Evolutionary conservation across 2,329 filamentous ascomycete species (phyloP).

Genomic region (Colletotrichum nymphaeae): DNA sequence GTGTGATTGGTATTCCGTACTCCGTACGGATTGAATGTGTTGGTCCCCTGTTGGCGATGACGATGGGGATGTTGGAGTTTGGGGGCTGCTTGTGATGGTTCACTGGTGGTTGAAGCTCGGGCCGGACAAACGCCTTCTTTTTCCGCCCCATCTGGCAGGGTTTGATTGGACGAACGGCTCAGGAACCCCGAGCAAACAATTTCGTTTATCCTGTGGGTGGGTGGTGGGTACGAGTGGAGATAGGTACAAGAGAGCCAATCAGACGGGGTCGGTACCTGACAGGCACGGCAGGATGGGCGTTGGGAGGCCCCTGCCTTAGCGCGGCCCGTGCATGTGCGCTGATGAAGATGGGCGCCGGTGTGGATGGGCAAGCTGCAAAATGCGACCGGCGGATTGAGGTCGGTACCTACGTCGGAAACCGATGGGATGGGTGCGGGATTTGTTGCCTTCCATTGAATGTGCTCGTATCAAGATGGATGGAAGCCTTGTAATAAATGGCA

Average conservation of each 20-base stretch:
- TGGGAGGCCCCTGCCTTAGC: slow-evolving; percentile 24
- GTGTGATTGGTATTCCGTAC: not conserved
- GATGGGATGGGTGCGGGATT: slow-evolving; percentile 13
- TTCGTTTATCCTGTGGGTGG: slow-evolving; percentile 25
- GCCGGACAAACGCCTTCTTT: slow-evolving; percentile 9
- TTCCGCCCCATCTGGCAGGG: not conserved
- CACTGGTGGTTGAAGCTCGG: slow-evolving; percentile 8
- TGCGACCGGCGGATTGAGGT: not conserved
- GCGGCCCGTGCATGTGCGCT: slow-evolving; percentile 17
- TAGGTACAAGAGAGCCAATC: not conserved
- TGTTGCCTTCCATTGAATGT: not conserved
- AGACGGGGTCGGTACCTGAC: slow-evolving; percentile 25
- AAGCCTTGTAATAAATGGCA: too few species aligned
- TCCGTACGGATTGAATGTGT: not conserved
- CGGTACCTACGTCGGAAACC: not conserved
- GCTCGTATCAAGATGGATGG: not conserved
- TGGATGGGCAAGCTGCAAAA: slow-evolving; percentile 16
- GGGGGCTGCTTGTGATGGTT: slow-evolving; percentile 5
- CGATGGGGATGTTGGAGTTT: slow-evolving; percentile 18
- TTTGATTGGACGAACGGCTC: slow-evolving; percentile 20
- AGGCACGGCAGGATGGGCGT: not conserved
- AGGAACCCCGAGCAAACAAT: slow-evolving; percentile 33
- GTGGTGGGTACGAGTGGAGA: slow-evolving; percentile 6
- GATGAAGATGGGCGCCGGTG: slow-evolving; percentile 35
- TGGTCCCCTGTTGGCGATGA: slow-evolving; percentile 14